Base-by-base conservation (phyloP, 2,329 filamentous ascomycete genomes). In the Trichoderma polysporum region DNA sequence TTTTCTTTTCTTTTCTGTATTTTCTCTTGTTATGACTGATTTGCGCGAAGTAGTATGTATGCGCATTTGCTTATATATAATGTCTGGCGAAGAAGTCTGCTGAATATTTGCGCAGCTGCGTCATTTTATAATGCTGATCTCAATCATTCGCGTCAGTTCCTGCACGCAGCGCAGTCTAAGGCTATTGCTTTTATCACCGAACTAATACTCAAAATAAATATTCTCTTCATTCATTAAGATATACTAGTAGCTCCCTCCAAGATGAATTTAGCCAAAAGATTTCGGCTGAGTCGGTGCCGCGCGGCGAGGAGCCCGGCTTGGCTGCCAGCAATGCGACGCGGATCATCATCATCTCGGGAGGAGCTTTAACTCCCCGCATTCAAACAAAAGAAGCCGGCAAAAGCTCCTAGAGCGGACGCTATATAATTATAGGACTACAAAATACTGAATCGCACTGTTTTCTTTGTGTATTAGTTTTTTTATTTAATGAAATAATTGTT, bases 361-460 rank as follows among this genome's bases (percentile, higher is more conserved):
- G 22, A 25, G 47, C 59, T 62, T 39, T 62, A 62, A 62, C 47
- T 62, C 59, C 59, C 59, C 59, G 59, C 50, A 19, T 22, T 33
- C 12, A 27, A 12, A 10, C 3, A 39, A n/a, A 27, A 25, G 22
- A 27, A 17, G 25, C 25, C 22, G 29, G 29, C 19, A 15, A n/a
- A 41, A 27, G 31, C 29, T 53, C 17, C 25, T 2, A 6, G 33
- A 22, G n/a, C 12, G 17, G 22, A n/a, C 29, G 47, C 12, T 7
- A 39, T 62, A 62, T 52, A n/a, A n/a, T n/a, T n/a, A 52, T 59
- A 53, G 45, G 5, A 3, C 13, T 60, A 10, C 1, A 2, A 17
- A 13, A 5, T 4, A 37, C 15, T 19, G 58, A 37, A 2, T 19
- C 22, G 58, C 58, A 50, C 45, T 61, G 58, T 50, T 61, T 49